Base-by-base conservation (phyloP, 371 early-diverging fungal species). In the Umbelopsis sp. region DNA sequence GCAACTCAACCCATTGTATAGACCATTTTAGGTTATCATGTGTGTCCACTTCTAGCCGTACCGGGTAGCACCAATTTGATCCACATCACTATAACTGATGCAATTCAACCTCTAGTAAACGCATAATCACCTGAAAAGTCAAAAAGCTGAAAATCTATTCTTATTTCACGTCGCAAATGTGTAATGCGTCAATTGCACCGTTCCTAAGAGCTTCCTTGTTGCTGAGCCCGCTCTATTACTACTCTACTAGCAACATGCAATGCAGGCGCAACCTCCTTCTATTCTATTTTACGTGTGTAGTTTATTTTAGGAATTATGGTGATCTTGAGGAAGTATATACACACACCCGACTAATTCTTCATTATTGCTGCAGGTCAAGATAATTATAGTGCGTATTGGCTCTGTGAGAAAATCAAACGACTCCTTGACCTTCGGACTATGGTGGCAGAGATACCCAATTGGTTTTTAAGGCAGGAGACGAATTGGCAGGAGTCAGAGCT, bases 1-100 rank as follows among this genome's bases (percentile, higher is more conserved):
- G 48, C 48, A 48, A 20, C 48, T 48, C 48, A 48, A 20, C 48
- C 16, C 48, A 48, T 48, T 48, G 48, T 48, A 48, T 48, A 48
- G 14, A 18, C 48, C 48, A 48, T 48, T 48, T 41, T 48, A 48
- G 48, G 48, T 48, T 9, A 12, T 16, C 48, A 48, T 48, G 48
- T 48, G 48, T 6, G 16, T 7, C 48, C 16, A 48, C 48, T 48
- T 48, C 41, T 16, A 48, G 48, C 48, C 20, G 48, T 48, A n/a
- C 20, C 16, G 14, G 18, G 48, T 48, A 48, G 16, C 48, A 48
- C 48, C 14, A 48, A 48, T 18, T 48, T 48, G 18, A 20, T 48
- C 48, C 48, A 48, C 48, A 48, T 48, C 16, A 3, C 48, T 48
- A 48, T 48, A 48, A 48, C 20, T 0, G 48, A 16, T 20, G 16